Percentiles rank a stretch among this genome's conserved stretches.
Conservation (phyloP, 2,329 filamentous ascomycete genomes). For the Epichloe elymi region DNA sequence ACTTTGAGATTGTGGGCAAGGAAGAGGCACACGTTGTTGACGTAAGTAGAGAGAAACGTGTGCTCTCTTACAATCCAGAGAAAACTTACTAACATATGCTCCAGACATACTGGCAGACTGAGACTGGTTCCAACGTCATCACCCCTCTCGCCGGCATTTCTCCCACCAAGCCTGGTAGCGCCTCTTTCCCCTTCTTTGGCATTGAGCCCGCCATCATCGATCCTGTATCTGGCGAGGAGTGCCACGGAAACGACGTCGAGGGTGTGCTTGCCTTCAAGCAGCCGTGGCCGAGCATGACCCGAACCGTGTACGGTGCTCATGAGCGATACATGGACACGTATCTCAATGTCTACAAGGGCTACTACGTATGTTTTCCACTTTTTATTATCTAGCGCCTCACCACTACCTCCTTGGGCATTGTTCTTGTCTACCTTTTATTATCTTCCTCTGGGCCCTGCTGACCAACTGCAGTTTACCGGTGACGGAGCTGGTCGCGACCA, state of each 20-base stretch:
- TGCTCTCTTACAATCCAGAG: neutral
- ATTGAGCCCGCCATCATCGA: slow-evolving; percentile 97
- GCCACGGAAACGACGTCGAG: slow-evolving; percentile 91
- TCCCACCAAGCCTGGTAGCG: slow-evolving; percentile 91
- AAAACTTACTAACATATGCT: slow-evolving; percentile 10
- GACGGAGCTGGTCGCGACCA: slow-evolving; percentile 93
- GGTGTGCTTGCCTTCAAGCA: slow-evolving; percentile 96
- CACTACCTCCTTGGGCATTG: no score
- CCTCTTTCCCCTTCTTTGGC: slow-evolving; percentile 94
- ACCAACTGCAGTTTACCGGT: slow-evolving; percentile 55
- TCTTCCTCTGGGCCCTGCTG: neutral
- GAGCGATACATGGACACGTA: slow-evolving; percentile 99
- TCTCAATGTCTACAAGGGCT: slow-evolving; percentile 92
- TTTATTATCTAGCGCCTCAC: neutral
- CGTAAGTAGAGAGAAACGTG: slow-evolving; percentile 38
- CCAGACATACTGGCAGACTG: slow-evolving; percentile 99
- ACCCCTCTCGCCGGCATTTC: slow-evolving; percentile 86
- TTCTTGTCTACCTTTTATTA: neutral
- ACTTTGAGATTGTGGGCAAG: slow-evolving; percentile 88
- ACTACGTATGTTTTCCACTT: slow-evolving; percentile 62
- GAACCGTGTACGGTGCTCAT: slow-evolving; percentile 94
- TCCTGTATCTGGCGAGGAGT: slow-evolving; percentile 85
- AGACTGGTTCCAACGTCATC: slow-evolving; percentile 94
- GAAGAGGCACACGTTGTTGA: slow-evolving; percentile 88
- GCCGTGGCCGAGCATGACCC: slow-evolving; percentile 95